Evolutionary conservation across 306 rosid genomes (phyloP).

Genomic region (Malus sylvestris): DNA sequence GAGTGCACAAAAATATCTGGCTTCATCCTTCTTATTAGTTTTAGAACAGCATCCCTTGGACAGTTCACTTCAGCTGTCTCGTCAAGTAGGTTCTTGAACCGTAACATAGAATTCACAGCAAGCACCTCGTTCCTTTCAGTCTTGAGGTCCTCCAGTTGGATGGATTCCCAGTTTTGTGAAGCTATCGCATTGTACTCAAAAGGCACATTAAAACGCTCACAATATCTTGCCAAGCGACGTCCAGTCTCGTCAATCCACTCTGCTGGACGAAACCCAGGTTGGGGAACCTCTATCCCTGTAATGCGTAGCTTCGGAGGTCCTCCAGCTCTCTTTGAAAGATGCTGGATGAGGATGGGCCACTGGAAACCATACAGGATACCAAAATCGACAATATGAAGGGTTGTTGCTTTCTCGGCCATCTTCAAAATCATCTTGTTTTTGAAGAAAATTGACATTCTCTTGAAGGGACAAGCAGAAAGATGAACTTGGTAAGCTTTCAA

Average conservation of each 20-base stretch:
- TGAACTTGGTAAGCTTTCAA: slow-evolving; percentile 27
- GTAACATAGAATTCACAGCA: slow-evolving; percentile 43
- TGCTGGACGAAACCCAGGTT: slow-evolving; percentile 72
- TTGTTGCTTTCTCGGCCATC: slow-evolving; percentile 22
- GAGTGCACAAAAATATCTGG: slow-evolving; percentile 53
- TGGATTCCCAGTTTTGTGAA: slow-evolving; percentile 63
- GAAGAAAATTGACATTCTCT: slow-evolving; percentile 21
- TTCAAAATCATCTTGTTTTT: slow-evolving; percentile 25
- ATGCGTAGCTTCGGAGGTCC: slow-evolving; percentile 37
- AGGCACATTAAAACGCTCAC: slow-evolving; percentile 62
- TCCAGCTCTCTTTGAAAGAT: slow-evolving; percentile 16
- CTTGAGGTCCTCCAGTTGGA: slow-evolving; percentile 49
- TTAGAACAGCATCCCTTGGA: slow-evolving; percentile 57
- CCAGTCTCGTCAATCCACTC: slow-evolving; percentile 74
- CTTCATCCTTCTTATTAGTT: slow-evolving; percentile 56
- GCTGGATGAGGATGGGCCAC: slow-evolving; percentile 28
- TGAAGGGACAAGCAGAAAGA: slow-evolving; percentile 24
- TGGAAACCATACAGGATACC: slow-evolving; percentile 25
- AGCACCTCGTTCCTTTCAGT: slow-evolving; percentile 32
- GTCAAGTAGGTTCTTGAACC: slow-evolving; percentile 55
- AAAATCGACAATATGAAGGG: slow-evolving; percentile 33
- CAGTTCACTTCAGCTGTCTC: slow-evolving; percentile 59
- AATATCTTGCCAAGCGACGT: slow-evolving; percentile 57
- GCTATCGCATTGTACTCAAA: slow-evolving; percentile 59
- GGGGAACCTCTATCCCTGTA: slow-evolving; percentile 81